Evolutionary conservation across 768 basidiomycete genomes (phyloP).

Genomic region (Podaxis mareebaensis): DNA sequence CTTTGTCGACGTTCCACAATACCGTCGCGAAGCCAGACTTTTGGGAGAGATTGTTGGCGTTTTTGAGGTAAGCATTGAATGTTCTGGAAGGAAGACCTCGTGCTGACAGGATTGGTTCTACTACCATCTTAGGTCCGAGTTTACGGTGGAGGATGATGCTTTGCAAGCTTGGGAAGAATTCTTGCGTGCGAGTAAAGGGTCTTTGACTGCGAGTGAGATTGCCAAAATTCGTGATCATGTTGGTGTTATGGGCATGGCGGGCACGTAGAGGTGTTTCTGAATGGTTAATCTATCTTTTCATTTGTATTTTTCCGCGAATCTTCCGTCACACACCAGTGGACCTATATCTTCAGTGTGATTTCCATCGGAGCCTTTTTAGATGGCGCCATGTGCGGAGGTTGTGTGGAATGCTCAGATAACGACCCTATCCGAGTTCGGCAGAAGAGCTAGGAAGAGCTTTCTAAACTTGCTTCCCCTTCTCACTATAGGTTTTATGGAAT

Average conservation of each 20-base stretch:
- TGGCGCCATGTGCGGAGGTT: too few relatives aligned
- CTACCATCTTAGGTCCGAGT: conserved; percentile 52
- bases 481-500: too few relatives aligned
- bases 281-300: not conserved
- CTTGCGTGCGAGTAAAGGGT: conserved; percentile 77
- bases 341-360: too few relatives aligned
- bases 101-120: not conserved
- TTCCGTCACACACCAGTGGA: not conserved
- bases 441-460: too few relatives aligned
- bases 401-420: too few relatives aligned
- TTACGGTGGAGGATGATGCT: conserved; percentile 62
- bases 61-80: conserved; percentile 54
- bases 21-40: conserved; percentile 78
- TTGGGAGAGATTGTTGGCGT: conserved; percentile 70
- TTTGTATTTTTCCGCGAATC: not conserved
- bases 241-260: conserved; percentile 88
- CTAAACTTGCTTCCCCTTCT: too few relatives aligned
- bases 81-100: not conserved
- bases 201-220: conserved; percentile 81
- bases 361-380: too few relatives aligned
- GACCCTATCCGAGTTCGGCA: too few relatives aligned
- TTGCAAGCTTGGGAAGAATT: conserved; percentile 83
- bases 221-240: conserved; percentile 90
- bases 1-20: conserved; percentile 58
- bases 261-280: conserved; percentile 41